These are phyloP conservation scores for Heteromeles arbutifolia DNA, from an alignment of 306 rosid genomes.

Conservation along the genomic window DNA sequence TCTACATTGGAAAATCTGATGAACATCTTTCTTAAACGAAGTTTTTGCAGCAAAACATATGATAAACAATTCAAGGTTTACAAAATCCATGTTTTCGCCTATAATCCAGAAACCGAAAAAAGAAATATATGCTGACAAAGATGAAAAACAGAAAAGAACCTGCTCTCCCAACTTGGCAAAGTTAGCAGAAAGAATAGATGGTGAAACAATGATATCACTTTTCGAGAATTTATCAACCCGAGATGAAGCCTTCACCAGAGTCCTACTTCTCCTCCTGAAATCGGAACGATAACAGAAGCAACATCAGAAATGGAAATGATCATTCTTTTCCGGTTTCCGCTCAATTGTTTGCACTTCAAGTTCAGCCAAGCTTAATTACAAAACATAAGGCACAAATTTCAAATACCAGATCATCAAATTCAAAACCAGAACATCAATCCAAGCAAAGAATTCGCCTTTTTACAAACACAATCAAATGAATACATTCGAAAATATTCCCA, in stretches of 20 bases:
- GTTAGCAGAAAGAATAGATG: slow-evolving; percentile 95
- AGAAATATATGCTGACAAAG: background rate
- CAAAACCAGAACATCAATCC: background rate
- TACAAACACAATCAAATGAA: background rate
- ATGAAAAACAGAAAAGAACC: slow-evolving; percentile 35
- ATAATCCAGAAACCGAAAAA: background rate
- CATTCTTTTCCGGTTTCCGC: background rate
- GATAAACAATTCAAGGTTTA: background rate
- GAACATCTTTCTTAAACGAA: background rate
- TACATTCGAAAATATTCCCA: background rate
- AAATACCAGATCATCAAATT: background rate
- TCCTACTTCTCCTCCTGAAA: slow-evolving; percentile 56
- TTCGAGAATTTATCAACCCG: slow-evolving; percentile 90
- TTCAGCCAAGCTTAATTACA: background rate
- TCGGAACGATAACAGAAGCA: slow-evolving; percentile 8
- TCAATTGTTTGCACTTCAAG: background rate
- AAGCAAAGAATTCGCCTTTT: background rate
- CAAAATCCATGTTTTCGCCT: background rate
- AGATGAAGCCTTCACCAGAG: slow-evolving; percentile 76
- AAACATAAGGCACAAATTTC: background rate
- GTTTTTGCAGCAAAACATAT: background rate
- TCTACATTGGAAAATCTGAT: slow-evolving; percentile 2
- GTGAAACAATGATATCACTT: slow-evolving; percentile 80
- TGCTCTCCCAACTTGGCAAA: slow-evolving; percentile 94
- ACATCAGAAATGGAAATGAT: slow-evolving; percentile 7